Percentiles rank a stretch among this genome's conserved stretches.
Evolutionary conservation across 768 basidiomycete genomes (phyloP).

Genomic region (Mycena galopus): DNA sequence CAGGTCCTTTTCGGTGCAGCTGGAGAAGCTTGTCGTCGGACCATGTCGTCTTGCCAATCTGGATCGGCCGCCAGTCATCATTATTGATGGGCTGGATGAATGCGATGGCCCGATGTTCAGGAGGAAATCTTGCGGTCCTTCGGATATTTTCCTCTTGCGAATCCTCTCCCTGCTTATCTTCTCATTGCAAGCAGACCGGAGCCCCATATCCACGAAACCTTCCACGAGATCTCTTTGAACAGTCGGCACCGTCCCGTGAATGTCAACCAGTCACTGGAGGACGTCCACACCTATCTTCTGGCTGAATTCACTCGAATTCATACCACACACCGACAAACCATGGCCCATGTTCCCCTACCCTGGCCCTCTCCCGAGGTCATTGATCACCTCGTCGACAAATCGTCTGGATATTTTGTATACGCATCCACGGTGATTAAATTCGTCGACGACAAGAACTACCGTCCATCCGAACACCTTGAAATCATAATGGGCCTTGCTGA

Average conservation of each 20-base stretch:
- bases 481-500: not conserved
- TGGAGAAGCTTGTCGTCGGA: not conserved
- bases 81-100: conserved; percentile 27
- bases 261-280: conserved; percentile 27
- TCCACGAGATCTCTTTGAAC: conserved; percentile 1
- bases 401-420: conserved; percentile 42
- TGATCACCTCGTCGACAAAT: conserved; percentile 28
- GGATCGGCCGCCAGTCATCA: not conserved
- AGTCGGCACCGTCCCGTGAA: not conserved
- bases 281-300: conserved; percentile 34
- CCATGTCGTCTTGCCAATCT: not conserved
- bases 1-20: not conserved
- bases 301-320: not conserved
- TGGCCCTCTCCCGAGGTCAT: conserved; percentile 39
- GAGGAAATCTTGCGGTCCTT: conserved; percentile 24
- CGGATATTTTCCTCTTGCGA: not conserved
- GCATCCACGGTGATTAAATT: not conserved
- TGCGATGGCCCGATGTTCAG: conserved; percentile 22
- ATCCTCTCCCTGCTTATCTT: conserved; percentile 31
- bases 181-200: conserved; percentile 47
- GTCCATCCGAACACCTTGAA: not conserved
- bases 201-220: conserved; percentile 31
- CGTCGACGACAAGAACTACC: not conserved
- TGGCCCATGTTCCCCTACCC: not conserved
- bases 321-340: not conserved